Evolutionary conservation across 768 basidiomycete species (phyloP).

Genomic region (Kwoniella mangroviensis): DNA sequence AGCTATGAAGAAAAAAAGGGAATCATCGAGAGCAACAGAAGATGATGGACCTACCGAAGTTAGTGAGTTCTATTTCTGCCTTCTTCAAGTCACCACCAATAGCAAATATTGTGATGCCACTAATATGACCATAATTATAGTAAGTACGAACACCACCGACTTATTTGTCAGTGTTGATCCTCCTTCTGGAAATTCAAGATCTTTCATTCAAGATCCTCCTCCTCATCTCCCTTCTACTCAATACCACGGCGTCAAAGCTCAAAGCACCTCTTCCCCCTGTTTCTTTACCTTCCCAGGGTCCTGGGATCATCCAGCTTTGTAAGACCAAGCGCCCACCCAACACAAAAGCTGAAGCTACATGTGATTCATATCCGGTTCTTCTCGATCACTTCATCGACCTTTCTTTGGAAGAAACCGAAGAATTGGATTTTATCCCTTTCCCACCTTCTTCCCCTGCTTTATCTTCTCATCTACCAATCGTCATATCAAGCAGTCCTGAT

Average conservation of each 20-base stretch:
- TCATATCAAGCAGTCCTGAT: background rate
- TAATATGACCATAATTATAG: background rate
- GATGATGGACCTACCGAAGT: background rate
- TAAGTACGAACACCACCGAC: background rate
- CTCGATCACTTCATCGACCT: background rate
- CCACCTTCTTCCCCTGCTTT: background rate
- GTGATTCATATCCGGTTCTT: background rate
- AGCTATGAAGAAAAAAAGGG: background rate
- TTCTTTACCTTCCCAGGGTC: background rate
- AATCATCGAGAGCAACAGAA: background rate
- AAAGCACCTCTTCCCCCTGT: background rate
- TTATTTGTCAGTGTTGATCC: background rate
- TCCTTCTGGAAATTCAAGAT: background rate
- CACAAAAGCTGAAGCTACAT: too few relatives aligned
- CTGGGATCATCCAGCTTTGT: background rate
- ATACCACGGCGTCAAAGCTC: background rate
- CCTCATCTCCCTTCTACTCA: background rate
- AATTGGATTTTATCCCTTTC: conserved; percentile 1
- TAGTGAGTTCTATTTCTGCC: background rate
- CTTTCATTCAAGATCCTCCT: background rate
- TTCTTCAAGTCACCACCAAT: too few relatives aligned
- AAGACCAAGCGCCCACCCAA: too few relatives aligned
- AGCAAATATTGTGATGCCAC: too few relatives aligned
- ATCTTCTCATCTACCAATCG: background rate
- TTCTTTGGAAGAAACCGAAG: background rate